A percentile compares a stretch with the other conserved stretches of the same genome.
Evolutionary conservation across 257 asterid genomes (phyloP).

Genomic region (Solanum pennellii): DNA sequence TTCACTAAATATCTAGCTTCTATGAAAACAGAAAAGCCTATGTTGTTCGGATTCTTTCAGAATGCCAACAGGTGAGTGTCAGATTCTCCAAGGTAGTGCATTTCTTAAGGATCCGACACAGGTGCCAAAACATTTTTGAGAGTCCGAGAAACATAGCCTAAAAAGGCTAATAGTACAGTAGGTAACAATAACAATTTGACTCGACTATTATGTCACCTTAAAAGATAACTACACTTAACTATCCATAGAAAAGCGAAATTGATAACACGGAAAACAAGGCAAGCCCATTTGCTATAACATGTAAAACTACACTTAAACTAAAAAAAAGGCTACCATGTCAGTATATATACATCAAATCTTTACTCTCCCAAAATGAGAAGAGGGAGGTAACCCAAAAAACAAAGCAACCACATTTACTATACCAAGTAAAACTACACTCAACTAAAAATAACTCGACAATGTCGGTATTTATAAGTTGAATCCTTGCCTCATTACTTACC

Average conservation of each 20-base stretch:
- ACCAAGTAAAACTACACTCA: neutral
- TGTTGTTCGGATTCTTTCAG: neutral
- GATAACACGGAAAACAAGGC: neutral
- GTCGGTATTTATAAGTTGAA: neutral
- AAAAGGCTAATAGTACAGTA: neutral
- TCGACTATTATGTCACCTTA: neutral
- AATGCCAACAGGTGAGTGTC: neutral
- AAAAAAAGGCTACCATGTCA: neutral
- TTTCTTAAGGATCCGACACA: neutral
- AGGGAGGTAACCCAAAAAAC: conserved; percentile 25
- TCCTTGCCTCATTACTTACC: conserved; percentile 21
- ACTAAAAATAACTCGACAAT: neutral
- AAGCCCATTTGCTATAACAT: neutral
- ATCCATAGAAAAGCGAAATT: neutral
- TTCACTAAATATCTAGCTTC: neutral
- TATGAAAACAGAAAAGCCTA: neutral
- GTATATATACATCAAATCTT: neutral
- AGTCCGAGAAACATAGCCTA: neutral
- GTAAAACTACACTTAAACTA: neutral
- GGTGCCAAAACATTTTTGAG: neutral
- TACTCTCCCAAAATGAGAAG: conserved; percentile 65
- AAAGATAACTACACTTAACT: neutral
- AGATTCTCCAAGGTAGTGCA: neutral
- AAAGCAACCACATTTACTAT: neutral
- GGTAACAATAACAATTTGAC: neutral